These are phyloP conservation scores for Microsporum audouinii DNA, from an alignment of 2,329 filamentous ascomycete species.

Conservation along the genomic window DNA sequence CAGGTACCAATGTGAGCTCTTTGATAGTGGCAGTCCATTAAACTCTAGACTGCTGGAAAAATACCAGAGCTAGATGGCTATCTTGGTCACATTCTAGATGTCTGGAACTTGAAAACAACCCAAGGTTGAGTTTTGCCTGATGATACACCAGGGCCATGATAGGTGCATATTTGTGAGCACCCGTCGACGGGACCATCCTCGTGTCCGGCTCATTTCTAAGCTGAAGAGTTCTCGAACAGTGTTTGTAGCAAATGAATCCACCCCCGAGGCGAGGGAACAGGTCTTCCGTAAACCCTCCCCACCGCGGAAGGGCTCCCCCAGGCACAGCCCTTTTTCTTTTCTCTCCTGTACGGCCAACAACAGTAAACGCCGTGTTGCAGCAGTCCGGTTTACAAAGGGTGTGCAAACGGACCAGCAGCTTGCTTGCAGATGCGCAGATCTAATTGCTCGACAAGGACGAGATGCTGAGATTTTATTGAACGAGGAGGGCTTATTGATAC, in stretches of 20 bases:
- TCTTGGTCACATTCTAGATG: not conserved
- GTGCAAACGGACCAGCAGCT: not conserved
- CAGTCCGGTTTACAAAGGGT: conserved; percentile 2
- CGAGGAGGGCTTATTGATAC: conserved; percentile 12
- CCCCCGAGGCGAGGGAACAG: not conserved
- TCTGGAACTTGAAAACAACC: not conserved
- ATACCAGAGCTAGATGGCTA: not conserved
- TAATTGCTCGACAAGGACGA: not conserved
- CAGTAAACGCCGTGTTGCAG: conserved; percentile 1
- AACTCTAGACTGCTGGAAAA: not conserved
- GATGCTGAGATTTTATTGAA: not conserved
- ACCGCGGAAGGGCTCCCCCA: not conserved
- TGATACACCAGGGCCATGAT: not conserved
- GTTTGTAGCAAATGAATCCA: not conserved
- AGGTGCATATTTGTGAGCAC: not conserved
- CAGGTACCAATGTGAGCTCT: not conserved
- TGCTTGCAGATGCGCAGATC: not conserved
- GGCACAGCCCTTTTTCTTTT: not conserved
- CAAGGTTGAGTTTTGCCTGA: not conserved
- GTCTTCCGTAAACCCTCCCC: not conserved
- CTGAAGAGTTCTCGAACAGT: not conserved
- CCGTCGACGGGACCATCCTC: not conserved
- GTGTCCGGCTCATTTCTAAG: not conserved
- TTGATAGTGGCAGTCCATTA: not conserved
- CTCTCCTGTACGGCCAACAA: not conserved